phyloP scores from a whole-genome alignment of 148 eudicot species.

The Persicaria tinctoria region DNA sequence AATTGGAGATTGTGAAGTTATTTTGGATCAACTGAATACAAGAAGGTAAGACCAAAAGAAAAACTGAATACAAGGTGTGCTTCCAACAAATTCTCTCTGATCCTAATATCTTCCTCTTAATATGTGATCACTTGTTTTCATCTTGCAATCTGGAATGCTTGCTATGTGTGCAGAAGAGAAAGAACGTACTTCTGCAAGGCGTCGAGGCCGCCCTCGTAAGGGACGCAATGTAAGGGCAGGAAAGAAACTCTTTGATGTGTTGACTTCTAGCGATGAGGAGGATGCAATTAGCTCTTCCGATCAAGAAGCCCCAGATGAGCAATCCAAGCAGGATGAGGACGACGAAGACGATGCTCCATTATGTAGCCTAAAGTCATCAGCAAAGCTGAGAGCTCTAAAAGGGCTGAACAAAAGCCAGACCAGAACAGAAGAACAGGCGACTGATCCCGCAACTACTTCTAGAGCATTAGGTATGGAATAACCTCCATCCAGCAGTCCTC shows the following conservation, averaged over 20 bases:
- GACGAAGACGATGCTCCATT: slow-evolving; percentile 70
- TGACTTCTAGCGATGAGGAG: slow-evolving; percentile 82
- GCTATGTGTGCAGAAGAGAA: slow-evolving; percentile 35
- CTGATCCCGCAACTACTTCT: slow-evolving; percentile 33
- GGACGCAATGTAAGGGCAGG: slow-evolving; percentile 46
- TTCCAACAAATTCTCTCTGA: background rate
- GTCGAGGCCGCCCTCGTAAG: slow-evolving; percentile 74
- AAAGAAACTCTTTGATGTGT: slow-evolving; percentile 80
- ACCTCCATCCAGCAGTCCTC: background rate
- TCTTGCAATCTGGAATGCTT: background rate
- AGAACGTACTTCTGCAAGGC: slow-evolving; percentile 55
- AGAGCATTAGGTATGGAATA: slow-evolving; percentile 39
- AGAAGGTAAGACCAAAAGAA: no score
- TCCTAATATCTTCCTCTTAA: background rate
- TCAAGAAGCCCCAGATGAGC: slow-evolving; percentile 61
- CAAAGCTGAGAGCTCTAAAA: slow-evolving; percentile 61
- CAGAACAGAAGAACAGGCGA: slow-evolving; percentile 26
- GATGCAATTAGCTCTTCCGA: slow-evolving; percentile 76
- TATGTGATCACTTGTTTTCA: background rate
- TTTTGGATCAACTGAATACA: no score
- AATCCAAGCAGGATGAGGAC: slow-evolving; percentile 41
- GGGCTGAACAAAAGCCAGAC: slow-evolving; percentile 33
- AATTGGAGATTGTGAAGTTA: background rate
- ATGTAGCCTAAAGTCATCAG: slow-evolving; percentile 53
- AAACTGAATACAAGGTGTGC: no score